Conservation (phyloP, 1,284 basidiomycete species). For the Cryptococcus sp. region DNA sequence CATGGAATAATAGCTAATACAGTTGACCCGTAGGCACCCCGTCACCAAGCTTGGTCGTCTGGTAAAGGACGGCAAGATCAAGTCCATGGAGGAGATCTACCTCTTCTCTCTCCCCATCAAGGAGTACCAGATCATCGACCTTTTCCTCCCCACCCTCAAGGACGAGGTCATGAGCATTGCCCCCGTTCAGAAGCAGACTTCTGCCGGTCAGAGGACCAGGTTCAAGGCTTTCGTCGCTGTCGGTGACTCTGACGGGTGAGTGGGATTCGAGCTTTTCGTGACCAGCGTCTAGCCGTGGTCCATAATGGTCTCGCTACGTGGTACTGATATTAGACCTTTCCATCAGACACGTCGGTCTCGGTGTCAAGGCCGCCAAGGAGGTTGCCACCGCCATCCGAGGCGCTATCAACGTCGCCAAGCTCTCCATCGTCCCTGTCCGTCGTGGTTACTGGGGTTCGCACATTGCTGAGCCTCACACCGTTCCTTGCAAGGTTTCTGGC, state of each 20-base stretch:
- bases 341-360: conserved; percentile 83
- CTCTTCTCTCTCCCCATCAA: conserved; percentile 99
- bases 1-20: background rate
- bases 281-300: background rate
- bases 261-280: background rate
- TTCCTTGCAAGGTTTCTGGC: conserved; percentile 96
- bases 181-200: conserved; percentile 99
- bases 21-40: conserved; percentile 69
- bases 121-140: conserved; percentile 97
- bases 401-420: conserved; percentile 97
- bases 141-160: conserved; percentile 96
- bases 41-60: conserved; percentile 99
- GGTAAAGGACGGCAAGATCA: conserved; percentile 99
- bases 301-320: background rate
- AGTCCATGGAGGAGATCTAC: conserved; percentile 99
- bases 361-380: conserved; percentile 99
- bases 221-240: conserved; percentile 99
- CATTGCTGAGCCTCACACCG: conserved; percentile 98
- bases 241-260: conserved; percentile 86
- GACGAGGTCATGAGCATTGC: conserved; percentile 99
- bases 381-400: conserved; percentile 99
- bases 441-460: conserved; percentile 99
- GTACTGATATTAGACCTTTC: background rate
- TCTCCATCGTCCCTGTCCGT: conserved; percentile 96
- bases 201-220: conserved; percentile 98